These are phyloP conservation scores for Zanthoxylum bungeanum DNA, from an alignment of 345 rosid species.

Conservation along the genomic window DNA sequence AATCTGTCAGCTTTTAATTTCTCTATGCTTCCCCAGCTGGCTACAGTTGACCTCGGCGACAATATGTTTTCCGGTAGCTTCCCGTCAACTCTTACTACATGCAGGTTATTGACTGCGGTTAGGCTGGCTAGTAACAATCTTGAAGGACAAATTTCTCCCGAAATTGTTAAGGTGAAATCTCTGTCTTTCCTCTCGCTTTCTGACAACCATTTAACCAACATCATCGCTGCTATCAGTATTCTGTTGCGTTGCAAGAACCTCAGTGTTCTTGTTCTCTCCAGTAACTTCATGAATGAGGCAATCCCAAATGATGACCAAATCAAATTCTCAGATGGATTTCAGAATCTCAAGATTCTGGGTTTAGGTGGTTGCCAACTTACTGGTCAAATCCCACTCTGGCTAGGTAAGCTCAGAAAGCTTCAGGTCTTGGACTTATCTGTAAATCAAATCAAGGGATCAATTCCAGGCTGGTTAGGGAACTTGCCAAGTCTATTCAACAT, in stretches of 20 bases:
- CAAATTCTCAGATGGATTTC: slow-evolving; percentile 18
- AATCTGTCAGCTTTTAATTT: slow-evolving; percentile 3
- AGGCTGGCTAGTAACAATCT: not conserved
- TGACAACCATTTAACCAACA: slow-evolving; percentile 20
- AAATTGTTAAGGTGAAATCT: slow-evolving; percentile 3
- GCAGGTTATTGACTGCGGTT: slow-evolving; percentile 4
- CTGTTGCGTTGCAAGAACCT: slow-evolving; percentile 34
- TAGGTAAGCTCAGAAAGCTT: slow-evolving; percentile 17
- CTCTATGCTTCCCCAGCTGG: not conserved
- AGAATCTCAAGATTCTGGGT: slow-evolving; percentile 23
- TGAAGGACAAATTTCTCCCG: not conserved
- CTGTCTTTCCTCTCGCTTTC: slow-evolving; percentile 15
- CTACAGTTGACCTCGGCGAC: not conserved
- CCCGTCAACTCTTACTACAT: not conserved
- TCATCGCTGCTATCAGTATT: slow-evolving; percentile 24
- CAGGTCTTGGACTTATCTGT: slow-evolving; percentile 24
- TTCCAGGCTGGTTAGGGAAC: slow-evolving; percentile 11
- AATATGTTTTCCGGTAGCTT: not conserved
- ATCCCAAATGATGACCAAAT: slow-evolving; percentile 17
- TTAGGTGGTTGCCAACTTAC: slow-evolving; percentile 20
- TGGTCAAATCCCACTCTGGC: slow-evolving; percentile 31
- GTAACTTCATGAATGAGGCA: not conserved
- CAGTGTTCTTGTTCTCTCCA: slow-evolving; percentile 11
- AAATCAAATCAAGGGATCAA: slow-evolving; percentile 26
- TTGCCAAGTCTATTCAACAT: slow-evolving; percentile 6